Evolutionary conservation across 805 yeast genomes (phyloP).

Genomic region (Sugiyamaella mastotermitis): DNA sequence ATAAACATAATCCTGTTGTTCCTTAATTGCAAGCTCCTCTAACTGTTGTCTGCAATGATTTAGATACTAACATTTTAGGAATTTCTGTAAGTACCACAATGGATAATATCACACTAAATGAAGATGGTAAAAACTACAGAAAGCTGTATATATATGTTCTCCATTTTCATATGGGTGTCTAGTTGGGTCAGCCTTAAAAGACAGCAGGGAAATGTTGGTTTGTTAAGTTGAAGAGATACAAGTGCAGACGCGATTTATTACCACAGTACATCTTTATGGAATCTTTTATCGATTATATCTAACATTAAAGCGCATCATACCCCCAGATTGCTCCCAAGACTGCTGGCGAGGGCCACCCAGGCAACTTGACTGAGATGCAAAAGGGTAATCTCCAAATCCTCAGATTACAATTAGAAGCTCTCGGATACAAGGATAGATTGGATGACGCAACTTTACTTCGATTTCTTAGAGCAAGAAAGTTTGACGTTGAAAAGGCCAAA

Average conservation of each 20-base stretch:
- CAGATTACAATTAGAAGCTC: slow-evolving; percentile 49
- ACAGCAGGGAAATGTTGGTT: slow-evolving; percentile 1
- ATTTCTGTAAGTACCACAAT: too few species aligned
- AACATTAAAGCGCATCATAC: slow-evolving; percentile 42
- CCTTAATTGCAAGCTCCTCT: too few species aligned
- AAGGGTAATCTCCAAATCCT: slow-evolving; percentile 51
- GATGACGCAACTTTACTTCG: slow-evolving; percentile 82
- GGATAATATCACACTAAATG: too few species aligned
- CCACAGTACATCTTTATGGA: too few species aligned
- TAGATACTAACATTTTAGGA: too few species aligned
- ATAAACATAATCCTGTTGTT: too few species aligned
- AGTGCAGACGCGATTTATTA: neutral
- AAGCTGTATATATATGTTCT: too few species aligned
- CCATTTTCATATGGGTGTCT: too few species aligned
- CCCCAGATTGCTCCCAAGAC: slow-evolving; percentile 66
- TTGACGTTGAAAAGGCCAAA: slow-evolving; percentile 71
- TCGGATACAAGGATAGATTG: slow-evolving; percentile 68
- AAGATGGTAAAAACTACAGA: too few species aligned
- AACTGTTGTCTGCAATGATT: too few species aligned
- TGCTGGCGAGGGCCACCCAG: slow-evolving; percentile 71
- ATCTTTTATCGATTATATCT: neutral
- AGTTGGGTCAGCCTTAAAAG: too few species aligned
- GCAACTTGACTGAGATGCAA: slow-evolving; percentile 69
- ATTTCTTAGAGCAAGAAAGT: slow-evolving; percentile 92
- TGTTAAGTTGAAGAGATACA: too few species aligned